phyloP scores from a whole-genome alignment of 805 yeast genomes.

The Kazachstania kunashirensis region DNA sequence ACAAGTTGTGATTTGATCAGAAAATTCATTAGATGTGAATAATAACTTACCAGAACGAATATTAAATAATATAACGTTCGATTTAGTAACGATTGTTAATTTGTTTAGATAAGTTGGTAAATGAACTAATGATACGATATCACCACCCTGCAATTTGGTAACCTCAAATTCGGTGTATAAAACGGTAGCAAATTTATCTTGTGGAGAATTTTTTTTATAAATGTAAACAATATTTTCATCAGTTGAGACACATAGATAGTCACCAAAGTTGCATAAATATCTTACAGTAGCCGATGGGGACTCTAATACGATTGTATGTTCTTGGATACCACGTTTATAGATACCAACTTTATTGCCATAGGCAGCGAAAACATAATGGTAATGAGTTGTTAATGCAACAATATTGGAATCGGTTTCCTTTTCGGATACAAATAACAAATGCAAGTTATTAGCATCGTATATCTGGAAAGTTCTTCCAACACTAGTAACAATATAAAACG shows the following conservation, averaged over 20 bases:
- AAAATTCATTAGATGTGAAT: slow-evolving; percentile 45
- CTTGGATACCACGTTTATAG: slow-evolving; percentile 69
- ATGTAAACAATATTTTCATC: slow-evolving; percentile 39
- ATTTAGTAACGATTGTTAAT: slow-evolving; percentile 69
- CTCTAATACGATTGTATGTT: slow-evolving; percentile 30
- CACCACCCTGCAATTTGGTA: slow-evolving; percentile 54
- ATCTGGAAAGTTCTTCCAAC: slow-evolving; percentile 89
- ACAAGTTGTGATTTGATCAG: slow-evolving; percentile 53
- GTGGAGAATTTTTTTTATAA: slow-evolving; percentile 37
- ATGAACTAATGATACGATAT: slow-evolving; percentile 50
- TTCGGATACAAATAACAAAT: slow-evolving; percentile 76
- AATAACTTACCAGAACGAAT: slow-evolving; percentile 67
- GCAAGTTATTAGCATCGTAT: slow-evolving; percentile 81
- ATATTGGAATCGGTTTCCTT: slow-evolving; percentile 64
- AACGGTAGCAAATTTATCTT: slow-evolving; percentile 43
- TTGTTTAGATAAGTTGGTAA: slow-evolving; percentile 91
- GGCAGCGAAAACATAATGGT: slow-evolving; percentile 74
- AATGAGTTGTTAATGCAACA: slow-evolving; percentile 64
- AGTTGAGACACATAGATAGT: slow-evolving; percentile 54
- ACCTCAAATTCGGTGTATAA: slow-evolving; percentile 54
- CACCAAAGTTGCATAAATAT: slow-evolving; percentile 63
- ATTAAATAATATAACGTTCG: slow-evolving; percentile 54
- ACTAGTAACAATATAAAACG: slow-evolving; percentile 79
- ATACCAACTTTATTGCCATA: slow-evolving; percentile 65
- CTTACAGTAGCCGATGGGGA: slow-evolving; percentile 33